A percentile compares a stretch with the other conserved stretches of the same genome.
phyloP scores from a whole-genome alignment of 2,329 filamentous ascomycete species.

The Trichothecium roseum region DNA sequence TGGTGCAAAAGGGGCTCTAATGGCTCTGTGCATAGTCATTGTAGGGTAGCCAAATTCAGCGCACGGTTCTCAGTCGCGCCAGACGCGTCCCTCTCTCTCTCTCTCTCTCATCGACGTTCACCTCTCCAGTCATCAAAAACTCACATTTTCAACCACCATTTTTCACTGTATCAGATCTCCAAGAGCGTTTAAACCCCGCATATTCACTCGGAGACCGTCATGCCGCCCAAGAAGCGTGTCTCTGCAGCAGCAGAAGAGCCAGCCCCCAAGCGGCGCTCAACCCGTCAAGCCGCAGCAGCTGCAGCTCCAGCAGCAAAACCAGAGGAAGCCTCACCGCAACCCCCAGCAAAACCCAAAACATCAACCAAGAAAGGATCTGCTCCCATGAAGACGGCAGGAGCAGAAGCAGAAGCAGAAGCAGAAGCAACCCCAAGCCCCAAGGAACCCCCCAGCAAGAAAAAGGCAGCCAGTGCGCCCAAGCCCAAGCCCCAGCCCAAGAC shows the following conservation, averaged over 20 bases:
- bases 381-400: not conserved
- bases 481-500: not conserved
- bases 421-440: slow-evolving; percentile 2
- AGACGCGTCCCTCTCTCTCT: too few species aligned
- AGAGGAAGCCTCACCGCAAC: too few species aligned
- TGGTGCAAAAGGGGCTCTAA: too few species aligned
- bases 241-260: slow-evolving; percentile 9
- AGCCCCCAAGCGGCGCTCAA: slow-evolving; percentile 15
- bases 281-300: slow-evolving; percentile 12
- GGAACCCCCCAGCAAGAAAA: slow-evolving; percentile 2
- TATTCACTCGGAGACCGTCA: slow-evolving; percentile 8
- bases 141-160: too few species aligned
- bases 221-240: slow-evolving; percentile 12
- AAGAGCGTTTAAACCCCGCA: too few species aligned
- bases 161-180: too few species aligned
- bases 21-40: too few species aligned
- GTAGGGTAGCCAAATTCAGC: too few species aligned
- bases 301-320: not conserved
- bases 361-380: not conserved
- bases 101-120: too few species aligned
- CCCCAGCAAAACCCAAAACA: slow-evolving; percentile 1
- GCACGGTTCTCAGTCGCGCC: too few species aligned
- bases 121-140: too few species aligned
- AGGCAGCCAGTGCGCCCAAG: slow-evolving; percentile 2
- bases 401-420: too few species aligned